Evolutionary conservation across 352 stramenopile genomes (phyloP).

Genomic region (Pythium periplocum): DNA sequence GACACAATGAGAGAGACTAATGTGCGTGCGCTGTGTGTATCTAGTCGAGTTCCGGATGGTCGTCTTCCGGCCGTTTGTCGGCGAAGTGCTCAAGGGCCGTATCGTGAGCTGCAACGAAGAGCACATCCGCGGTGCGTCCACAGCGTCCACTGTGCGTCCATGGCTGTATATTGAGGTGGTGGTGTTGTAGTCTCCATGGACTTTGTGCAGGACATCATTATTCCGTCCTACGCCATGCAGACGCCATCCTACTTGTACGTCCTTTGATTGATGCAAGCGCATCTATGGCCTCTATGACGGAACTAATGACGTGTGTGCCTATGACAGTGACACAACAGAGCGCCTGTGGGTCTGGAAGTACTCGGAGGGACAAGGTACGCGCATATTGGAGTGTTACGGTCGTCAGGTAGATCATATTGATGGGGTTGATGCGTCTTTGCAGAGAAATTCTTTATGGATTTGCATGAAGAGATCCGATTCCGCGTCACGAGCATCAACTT

Average conservation of each 20-base stretch:
- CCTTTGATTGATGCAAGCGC: neutral
- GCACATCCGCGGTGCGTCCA: constrained; percentile 61
- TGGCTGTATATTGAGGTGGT: neutral
- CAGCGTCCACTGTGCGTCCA: neutral
- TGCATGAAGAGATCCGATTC: constrained; percentile 85
- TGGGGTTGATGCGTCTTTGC: neutral
- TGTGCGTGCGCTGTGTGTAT: too few relatives aligned
- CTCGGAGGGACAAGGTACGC: constrained; percentile 63
- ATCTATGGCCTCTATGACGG: neutral
- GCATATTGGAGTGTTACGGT: neutral
- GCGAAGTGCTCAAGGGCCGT: constrained; percentile 84
- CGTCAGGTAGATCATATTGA: neutral
- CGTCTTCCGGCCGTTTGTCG: constrained; percentile 84
- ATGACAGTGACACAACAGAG: constrained; percentile 59
- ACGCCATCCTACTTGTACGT: constrained; percentile 83
- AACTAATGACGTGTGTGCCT: constrained; percentile 1
- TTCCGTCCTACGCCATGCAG: constrained; percentile 84
- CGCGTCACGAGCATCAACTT: constrained; percentile 88
- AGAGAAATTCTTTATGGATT: constrained; percentile 87
- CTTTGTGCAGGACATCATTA: constrained; percentile 89
- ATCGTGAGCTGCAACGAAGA: constrained; percentile 88
- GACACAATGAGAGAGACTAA: neutral
- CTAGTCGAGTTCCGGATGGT: constrained; percentile 87
- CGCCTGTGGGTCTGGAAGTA: constrained; percentile 86
- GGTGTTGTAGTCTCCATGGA: constrained; percentile 72